A percentile compares a stretch with the other conserved stretches of the same genome.
Conservation (phyloP, 805 yeast species). For the Millerozyma miso region DNA sequence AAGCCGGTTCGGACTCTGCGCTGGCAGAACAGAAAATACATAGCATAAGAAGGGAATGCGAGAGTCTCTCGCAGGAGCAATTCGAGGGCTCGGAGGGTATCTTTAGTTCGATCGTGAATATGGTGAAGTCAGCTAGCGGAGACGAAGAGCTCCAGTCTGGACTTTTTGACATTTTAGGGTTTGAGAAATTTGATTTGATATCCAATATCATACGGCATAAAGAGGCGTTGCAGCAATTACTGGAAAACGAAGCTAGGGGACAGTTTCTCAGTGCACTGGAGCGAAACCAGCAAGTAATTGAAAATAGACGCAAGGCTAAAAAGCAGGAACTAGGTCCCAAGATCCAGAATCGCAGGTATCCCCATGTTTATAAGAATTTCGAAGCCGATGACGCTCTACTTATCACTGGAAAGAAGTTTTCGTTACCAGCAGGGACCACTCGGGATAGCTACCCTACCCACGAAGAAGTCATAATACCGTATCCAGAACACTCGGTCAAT, state of each 20-base stretch:
- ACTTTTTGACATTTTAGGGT: slow-evolving; percentile 78
- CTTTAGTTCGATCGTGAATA: slow-evolving; percentile 20
- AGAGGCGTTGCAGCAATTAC: slow-evolving; percentile 10
- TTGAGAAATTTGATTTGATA: slow-evolving; percentile 79
- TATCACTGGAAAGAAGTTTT: slow-evolving; percentile 73
- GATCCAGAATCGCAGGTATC: slow-evolving; percentile 52
- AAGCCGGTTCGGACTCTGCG: slow-evolving; percentile 8
- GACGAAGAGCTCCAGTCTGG: slow-evolving; percentile 66
- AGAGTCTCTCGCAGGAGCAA: slow-evolving; percentile 28
- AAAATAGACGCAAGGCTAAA: slow-evolving; percentile 47
- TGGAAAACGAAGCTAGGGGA: slow-evolving; percentile 12
- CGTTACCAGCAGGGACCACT: slow-evolving; percentile 78
- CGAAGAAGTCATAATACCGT: slow-evolving; percentile 85
- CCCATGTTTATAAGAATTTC: slow-evolving; percentile 78
- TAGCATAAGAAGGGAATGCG: slow-evolving; percentile 27
- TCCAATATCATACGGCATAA: slow-evolving; percentile 54
- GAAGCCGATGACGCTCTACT: slow-evolving; percentile 65
- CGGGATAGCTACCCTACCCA: slow-evolving; percentile 55
- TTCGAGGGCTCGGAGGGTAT: slow-evolving; percentile 30
- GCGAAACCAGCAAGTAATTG: slow-evolving; percentile 48
- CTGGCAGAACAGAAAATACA: slow-evolving; percentile 10
- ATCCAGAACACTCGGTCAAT: slow-evolving; percentile 49
- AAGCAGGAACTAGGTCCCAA: slow-evolving; percentile 47
- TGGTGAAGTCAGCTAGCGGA: slow-evolving; percentile 31
- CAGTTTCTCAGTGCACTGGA: slow-evolving; percentile 50